Conservation (phyloP, 139 green algal species). For the Tetratostichococcus sp. region DNA sequence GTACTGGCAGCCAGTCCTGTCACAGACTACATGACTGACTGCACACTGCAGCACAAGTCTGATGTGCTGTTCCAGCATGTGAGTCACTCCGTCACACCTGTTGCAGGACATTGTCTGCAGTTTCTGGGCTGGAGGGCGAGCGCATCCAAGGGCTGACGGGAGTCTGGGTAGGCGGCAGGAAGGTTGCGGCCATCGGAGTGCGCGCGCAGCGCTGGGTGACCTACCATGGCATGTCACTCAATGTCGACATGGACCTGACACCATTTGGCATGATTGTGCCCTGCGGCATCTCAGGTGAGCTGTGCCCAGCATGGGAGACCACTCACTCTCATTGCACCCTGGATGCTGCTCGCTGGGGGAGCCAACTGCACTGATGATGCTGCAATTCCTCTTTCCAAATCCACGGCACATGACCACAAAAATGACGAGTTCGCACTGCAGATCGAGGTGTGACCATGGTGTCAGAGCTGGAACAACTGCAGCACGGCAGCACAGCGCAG, state of each 20-base stretch:
- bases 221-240: constrained; percentile 79
- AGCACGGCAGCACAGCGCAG: neutral
- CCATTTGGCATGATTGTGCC: constrained; percentile 68
- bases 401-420: too few species aligned
- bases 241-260: constrained; percentile 57
- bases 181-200: constrained; percentile 77
- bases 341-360: too few species aligned
- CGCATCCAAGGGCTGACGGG: constrained; percentile 65
- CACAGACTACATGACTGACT: too few species aligned
- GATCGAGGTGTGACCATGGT: neutral
- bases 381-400: too few species aligned
- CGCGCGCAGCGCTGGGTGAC: constrained; percentile 63
- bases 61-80: neutral
- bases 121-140: constrained; percentile 44
- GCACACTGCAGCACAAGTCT: neutral
- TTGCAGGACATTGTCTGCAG: constrained; percentile 33
- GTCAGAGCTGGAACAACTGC: neutral
- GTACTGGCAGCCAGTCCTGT: too few species aligned
- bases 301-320: neutral
- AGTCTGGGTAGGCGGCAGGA: constrained; percentile 61
- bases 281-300: constrained; percentile 57
- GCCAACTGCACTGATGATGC: too few species aligned
- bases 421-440: neutral
- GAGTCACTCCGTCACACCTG: neutral
- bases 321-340: too few species aligned